phyloP scores from a whole-genome alignment of 768 basidiomycete genomes.

The Mycena vulgaris region DNA sequence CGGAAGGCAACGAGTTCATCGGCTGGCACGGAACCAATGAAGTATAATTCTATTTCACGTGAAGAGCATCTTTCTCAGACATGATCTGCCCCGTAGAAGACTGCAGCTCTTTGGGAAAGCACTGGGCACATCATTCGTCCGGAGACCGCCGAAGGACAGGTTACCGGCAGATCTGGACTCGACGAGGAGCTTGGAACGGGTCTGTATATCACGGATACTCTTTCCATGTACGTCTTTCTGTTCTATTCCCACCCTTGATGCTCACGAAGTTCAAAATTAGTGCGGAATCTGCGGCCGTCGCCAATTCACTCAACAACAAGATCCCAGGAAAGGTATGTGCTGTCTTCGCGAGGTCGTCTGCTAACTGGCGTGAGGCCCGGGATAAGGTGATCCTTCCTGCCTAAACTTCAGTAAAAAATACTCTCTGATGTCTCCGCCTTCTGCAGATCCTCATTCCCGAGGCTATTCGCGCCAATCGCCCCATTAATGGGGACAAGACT shows the following conservation, averaged over 20 bases:
- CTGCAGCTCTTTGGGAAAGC: slow-evolving; percentile 12
- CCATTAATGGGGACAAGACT: too few relatives aligned
- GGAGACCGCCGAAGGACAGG: neutral
- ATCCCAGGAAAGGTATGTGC: slow-evolving; percentile 15
- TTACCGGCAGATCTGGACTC: neutral
- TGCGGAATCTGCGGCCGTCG: slow-evolving; percentile 9
- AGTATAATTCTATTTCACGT: neutral
- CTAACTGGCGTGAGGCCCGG: neutral
- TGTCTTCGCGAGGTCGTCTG: slow-evolving; percentile 16
- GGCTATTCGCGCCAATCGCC: neutral
- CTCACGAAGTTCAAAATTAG: neutral
- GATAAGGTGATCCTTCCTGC: neutral
- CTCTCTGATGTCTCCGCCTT: too few relatives aligned
- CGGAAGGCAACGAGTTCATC: neutral
- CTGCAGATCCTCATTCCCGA: slow-evolving; percentile 10
- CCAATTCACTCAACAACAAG: neutral
- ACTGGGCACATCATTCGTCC: slow-evolving; percentile 4
- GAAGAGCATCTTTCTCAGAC: neutral
- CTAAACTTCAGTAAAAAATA: neutral
- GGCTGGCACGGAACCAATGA: slow-evolving; percentile 18
- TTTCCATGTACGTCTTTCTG: slow-evolving; percentile 6
- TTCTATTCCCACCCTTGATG: too few relatives aligned
- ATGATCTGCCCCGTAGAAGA: neutral
- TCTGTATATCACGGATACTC: slow-evolving; percentile 16
- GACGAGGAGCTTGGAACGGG: slow-evolving; percentile 16